Conservation (phyloP, 2,329 filamentous ascomycete species). For the Teratosphaeria destructans region DNA sequence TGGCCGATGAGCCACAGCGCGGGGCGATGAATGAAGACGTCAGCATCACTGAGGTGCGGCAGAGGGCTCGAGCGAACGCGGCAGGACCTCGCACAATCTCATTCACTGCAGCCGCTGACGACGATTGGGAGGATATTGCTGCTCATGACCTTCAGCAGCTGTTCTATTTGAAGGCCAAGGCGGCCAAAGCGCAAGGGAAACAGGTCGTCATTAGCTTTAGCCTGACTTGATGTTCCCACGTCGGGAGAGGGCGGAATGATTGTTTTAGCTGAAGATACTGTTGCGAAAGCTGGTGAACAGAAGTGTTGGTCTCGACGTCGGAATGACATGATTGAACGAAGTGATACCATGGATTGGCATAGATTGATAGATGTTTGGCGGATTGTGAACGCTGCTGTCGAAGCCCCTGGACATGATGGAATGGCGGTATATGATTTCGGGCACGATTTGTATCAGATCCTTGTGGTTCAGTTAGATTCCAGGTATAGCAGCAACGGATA, state of each 20-base stretch:
- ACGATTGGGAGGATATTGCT: conserved; percentile 3
- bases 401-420: no score
- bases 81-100: not conserved
- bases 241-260: not conserved
- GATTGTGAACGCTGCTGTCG: not conserved
- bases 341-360: not conserved
- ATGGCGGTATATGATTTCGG: no score
- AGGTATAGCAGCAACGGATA: no score
- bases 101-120: not conserved
- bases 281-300: not conserved
- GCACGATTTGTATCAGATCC: no score
- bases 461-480: no score
- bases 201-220: not conserved
- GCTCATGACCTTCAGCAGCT: not conserved
- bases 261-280: not conserved
- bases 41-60: not conserved
- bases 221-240: not conserved
- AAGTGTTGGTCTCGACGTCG: not conserved
- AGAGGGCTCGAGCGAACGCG: not conserved
- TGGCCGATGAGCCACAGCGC: not conserved
- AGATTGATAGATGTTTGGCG: not conserved
- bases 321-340: not conserved
- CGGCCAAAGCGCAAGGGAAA: not conserved
- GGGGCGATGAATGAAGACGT: not conserved
- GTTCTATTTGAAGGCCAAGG: not conserved